Evolutionary conservation across 441 rosid species (phyloP), one percentile per base, ranked within the genome.

Genomic region (Gossypium davidsonii): DNA sequence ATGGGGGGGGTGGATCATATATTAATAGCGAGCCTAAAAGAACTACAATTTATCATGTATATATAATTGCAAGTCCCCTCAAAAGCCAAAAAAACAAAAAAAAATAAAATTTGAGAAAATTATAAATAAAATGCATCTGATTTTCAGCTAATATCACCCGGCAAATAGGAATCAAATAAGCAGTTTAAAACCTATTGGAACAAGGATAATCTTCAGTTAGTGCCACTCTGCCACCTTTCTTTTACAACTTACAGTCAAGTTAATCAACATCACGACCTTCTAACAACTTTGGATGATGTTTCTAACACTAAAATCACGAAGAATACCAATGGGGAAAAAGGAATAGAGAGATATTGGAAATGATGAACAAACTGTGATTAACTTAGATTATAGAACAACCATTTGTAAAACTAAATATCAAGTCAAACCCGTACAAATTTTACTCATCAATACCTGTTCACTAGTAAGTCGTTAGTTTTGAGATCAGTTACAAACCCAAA

Each of bases 61-160:
- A 4, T 20, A 21, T 44, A 46, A 46, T 7, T 61, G 0, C 3
- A 61, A 31, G 12, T 61, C 66, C 44, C 66, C 21, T 44, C 14
- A 28, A 28, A 59, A 53, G 58, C 57, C 10, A 7, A 52, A 53
- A 20, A 20, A 55, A 21, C 2, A 21, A 18, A 53, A 6, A 20
- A n/a, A 28, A 2, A 4, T 1, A 20, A n/a, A 28, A 2, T 1
- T 1, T 12, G 51, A 46, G n/a, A 46, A 46, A 46, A 46, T 12
- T 2, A 1, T n/a, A 31, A 2, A 28, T 28, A 7, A 20, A 23
- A 44, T 62, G 61, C 80, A 73, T 69, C 68, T 70, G 75, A 57
- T 34, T 65, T 51, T 49, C 51, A 74, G 48, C n/a, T 14, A 58
- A 44, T 21, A 10, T 26, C 53, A 34, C 55, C 37, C 65, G 57